phyloP scores from a whole-genome alignment of 306 rosid species.

The Dryas octopetala region DNA sequence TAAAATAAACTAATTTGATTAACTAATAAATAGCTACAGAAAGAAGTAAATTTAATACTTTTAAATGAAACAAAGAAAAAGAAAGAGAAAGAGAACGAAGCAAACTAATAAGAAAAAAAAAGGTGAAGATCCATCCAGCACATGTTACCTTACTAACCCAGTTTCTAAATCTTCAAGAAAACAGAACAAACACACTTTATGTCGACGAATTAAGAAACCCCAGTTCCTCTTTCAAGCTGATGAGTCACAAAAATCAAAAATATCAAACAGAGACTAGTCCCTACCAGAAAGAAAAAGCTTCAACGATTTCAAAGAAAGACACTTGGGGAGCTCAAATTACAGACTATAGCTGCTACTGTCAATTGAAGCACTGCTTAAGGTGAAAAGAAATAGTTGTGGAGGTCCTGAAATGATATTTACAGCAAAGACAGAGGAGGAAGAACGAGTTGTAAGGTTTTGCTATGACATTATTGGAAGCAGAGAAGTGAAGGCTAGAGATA shows the following conservation, averaged over 20 bases:
- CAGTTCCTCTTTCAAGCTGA: conserved; percentile 29
- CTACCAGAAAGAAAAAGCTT: conserved; percentile 6
- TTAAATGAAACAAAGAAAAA: conserved; percentile 3
- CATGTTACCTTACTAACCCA: conserved; percentile 48
- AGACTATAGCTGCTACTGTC: neutral
- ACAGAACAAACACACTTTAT: conserved; percentile 25
- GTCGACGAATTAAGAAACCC: conserved; percentile 59
- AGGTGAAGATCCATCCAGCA: conserved; percentile 44
- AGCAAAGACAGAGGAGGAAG: conserved; percentile 1
- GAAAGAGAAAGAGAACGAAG: conserved; percentile 4
- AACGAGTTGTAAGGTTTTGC: conserved; percentile 10
- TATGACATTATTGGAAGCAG: conserved; percentile 30
- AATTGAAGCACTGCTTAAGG: conserved; percentile 26
- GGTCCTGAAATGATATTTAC: conserved; percentile 43
- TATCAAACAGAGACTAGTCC: conserved; percentile 1
- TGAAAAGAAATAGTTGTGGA: conserved; percentile 35
- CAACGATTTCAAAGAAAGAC: neutral
- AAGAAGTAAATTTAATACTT: conserved; percentile 26
- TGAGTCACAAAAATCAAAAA: conserved; percentile 13
- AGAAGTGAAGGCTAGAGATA: conserved; percentile 11
- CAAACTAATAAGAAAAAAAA: neutral
- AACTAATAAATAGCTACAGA: conserved; percentile 4
- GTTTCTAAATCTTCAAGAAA: conserved; percentile 42
- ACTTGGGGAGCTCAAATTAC: conserved; percentile 18
- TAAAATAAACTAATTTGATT: conserved; percentile 22